Conservation (phyloP, 2,329 filamentous ascomycete genomes). For the Helotiales sp. region DNA sequence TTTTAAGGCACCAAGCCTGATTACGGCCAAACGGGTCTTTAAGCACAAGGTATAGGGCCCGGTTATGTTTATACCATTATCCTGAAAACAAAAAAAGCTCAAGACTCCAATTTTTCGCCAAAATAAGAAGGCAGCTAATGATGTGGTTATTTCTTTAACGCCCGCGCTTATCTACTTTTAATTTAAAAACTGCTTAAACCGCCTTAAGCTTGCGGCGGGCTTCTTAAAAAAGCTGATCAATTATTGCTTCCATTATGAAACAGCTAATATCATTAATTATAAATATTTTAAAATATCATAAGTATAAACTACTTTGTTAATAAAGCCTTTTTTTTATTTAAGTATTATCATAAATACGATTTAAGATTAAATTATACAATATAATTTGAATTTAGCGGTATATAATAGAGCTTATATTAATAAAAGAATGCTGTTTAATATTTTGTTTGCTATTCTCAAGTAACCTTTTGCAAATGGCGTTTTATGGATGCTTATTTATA, state of each 20-base stretch:
- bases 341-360: no score
- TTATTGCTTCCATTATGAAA: slow-evolving; percentile 34
- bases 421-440: slow-evolving; percentile 29
- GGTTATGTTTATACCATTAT: no score
- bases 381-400: no score
- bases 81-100: no score
- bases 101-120: slow-evolving; percentile 29
- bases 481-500: slow-evolving; percentile 33
- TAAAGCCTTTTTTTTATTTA: no score
- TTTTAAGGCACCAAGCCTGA: slow-evolving; percentile 28
- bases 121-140: neutral
- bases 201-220: slow-evolving; percentile 14
- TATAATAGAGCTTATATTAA: no score
- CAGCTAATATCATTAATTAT: slow-evolving; percentile 32
- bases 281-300: slow-evolving; percentile 11
- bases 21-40: no score
- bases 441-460: slow-evolving; percentile 28
- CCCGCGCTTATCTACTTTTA: slow-evolving; percentile 21
- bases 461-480: slow-evolving; percentile 18
- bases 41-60: no score
- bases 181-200: slow-evolving; percentile 15
- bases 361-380: no score
- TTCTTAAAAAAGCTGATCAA: slow-evolving; percentile 29
- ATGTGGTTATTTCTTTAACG: no score
- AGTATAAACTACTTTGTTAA: no score